These are phyloP conservation scores for Saturnispora silvae DNA, from an alignment of 805 yeast species.

Conservation along the genomic window DNA sequence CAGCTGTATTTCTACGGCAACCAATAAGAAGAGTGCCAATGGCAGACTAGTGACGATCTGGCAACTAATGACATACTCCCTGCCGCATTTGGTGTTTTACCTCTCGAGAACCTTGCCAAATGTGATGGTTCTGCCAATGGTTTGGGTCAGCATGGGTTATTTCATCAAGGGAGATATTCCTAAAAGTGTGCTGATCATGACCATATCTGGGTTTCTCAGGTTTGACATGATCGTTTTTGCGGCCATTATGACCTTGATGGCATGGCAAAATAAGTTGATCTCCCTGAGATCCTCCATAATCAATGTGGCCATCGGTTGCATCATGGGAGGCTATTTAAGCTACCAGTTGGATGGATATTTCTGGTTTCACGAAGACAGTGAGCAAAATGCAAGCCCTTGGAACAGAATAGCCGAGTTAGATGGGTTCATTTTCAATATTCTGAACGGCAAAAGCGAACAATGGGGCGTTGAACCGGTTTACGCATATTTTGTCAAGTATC, in stretches of 20 bases:
- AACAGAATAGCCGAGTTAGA: constrained; percentile 57
- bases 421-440: constrained; percentile 63
- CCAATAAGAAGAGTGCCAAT: constrained; percentile 14
- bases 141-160: constrained; percentile 42
- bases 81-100: constrained; percentile 75
- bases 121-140: constrained; percentile 68
- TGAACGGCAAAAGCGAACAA: constrained; percentile 58
- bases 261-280: neutral
- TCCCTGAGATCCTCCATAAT: constrained; percentile 18
- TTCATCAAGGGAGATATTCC: constrained; percentile 39
- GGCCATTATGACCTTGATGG: constrained; percentile 31
- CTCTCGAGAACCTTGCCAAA: constrained; percentile 86
- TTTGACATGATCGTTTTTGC: constrained; percentile 55
- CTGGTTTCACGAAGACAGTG: no score
- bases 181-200: constrained; percentile 41
- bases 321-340: constrained; percentile 41
- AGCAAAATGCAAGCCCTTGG: no score
- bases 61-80: constrained; percentile 42
- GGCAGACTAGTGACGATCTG: constrained; percentile 1
- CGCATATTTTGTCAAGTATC: constrained; percentile 52
- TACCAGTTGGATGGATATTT: constrained; percentile 58
- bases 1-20: constrained; percentile 23
- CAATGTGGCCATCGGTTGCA: constrained; percentile 30
- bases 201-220: constrained; percentile 60
- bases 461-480: constrained; percentile 82